Percentiles rank a stretch among this genome's conserved stretches.
Evolutionary conservation across 257 asterid species (phyloP).

Genomic region (Prunella vulgaris): DNA sequence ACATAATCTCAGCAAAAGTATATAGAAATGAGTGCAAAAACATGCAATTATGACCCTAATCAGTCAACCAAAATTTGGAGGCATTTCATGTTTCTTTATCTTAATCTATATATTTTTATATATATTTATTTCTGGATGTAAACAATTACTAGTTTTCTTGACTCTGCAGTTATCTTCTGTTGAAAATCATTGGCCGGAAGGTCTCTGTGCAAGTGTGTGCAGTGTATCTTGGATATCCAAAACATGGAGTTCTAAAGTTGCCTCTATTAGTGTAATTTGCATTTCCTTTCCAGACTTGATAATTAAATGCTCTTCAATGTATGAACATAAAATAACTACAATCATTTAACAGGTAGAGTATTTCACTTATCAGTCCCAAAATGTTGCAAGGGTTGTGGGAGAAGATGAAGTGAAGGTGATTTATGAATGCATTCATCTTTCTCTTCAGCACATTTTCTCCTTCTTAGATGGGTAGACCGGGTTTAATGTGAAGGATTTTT

Average conservation of each 20-base stretch:
- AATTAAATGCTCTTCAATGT: conserved; percentile 8
- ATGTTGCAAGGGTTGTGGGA: conserved; percentile 91
- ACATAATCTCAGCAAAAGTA: too few relatives aligned
- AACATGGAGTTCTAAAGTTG: conserved; percentile 75
- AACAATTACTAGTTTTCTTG: conserved; percentile 4
- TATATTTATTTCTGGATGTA: not conserved
- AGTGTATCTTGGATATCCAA: conserved; percentile 71
- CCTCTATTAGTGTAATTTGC: conserved; percentile 58
- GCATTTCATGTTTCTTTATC: not conserved
- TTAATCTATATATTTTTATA: not conserved
- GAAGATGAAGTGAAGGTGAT: conserved; percentile 54
- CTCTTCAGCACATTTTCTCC: conserved; percentile 39
- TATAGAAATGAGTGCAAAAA: too few relatives aligned
- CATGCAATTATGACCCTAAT: too few relatives aligned
- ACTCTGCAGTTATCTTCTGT: conserved; percentile 69
- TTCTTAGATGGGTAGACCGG: conserved; percentile 55
- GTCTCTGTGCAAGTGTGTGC: conserved; percentile 75
- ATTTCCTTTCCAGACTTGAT: conserved; percentile 5
- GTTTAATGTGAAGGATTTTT: conserved; percentile 38
- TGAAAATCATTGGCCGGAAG: conserved; percentile 80
- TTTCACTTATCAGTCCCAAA: conserved; percentile 70
- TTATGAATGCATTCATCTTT: conserved; percentile 49
- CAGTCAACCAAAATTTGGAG: not conserved
- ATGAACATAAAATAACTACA: conserved; percentile 9
- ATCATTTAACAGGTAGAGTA: conserved; percentile 68